Percentiles rank a stretch among this genome's conserved stretches.
phyloP scores from a whole-genome alignment of 352 stramenopile genomes.

The Phytophthora sojae region DNA sequence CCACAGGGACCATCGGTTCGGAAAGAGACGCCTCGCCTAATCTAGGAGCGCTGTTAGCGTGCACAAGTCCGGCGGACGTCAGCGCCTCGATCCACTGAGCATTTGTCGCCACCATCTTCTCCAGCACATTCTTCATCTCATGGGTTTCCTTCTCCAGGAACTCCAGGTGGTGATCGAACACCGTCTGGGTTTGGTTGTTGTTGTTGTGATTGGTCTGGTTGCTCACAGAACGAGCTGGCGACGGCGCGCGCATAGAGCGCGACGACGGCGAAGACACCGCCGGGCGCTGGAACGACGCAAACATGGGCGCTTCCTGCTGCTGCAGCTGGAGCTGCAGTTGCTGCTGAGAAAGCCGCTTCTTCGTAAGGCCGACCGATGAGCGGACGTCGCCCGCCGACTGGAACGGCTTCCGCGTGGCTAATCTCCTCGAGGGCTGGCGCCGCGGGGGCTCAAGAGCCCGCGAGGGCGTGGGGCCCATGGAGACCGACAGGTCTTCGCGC shows the following conservation, averaged over 20 bases:
- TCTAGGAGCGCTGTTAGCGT: constrained; percentile 18
- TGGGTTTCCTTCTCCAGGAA: constrained; percentile 74
- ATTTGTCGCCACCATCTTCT: constrained; percentile 80
- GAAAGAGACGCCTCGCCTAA: constrained; percentile 32
- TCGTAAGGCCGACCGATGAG: constrained; percentile 26
- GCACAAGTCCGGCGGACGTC: constrained; percentile 35
- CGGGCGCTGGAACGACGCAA: constrained; percentile 33
- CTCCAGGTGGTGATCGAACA: constrained; percentile 72
- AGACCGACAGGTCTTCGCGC: constrained; percentile 36
- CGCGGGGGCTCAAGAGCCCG: constrained; percentile 19
- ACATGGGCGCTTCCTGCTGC: constrained; percentile 20
- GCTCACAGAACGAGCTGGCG: constrained; percentile 39
- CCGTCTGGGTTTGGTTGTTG: constrained; percentile 46
- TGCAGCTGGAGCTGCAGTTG: constrained; percentile 19
- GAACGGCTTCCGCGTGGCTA: constrained; percentile 32
- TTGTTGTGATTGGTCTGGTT: constrained; percentile 45
- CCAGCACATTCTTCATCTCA: constrained; percentile 71
- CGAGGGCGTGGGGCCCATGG: constrained; percentile 27
- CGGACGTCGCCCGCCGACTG: constrained; percentile 40
- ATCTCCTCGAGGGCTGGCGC: constrained; percentile 24
- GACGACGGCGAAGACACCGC: constrained; percentile 25
- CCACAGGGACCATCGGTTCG: constrained; percentile 27
- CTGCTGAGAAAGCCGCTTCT: constrained; percentile 21
- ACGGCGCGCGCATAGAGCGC: constrained; percentile 24
- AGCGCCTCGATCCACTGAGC: constrained; percentile 74